Evolutionary conservation across 2,329 filamentous ascomycete species (phyloP).

Genomic region (Nakataea oryzae): DNA sequence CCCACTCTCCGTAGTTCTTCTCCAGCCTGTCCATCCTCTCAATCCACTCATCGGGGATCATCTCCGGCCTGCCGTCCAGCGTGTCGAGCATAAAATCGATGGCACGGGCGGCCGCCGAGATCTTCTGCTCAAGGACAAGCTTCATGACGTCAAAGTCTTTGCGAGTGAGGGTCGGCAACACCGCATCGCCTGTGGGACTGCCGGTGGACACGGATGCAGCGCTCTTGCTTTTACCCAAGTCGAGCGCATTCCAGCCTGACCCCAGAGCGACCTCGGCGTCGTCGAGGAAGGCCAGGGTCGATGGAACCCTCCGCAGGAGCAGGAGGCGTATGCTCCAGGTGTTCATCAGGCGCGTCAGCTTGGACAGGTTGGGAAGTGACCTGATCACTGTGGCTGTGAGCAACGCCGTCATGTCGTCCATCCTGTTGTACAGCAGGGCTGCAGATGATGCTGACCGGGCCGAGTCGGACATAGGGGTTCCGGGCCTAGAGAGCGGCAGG

Average conservation of each 20-base stretch:
- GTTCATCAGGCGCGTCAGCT: conserved; percentile 60
- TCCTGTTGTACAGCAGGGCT: conserved; percentile 44
- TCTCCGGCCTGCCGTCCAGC: conserved; percentile 75
- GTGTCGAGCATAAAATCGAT: conserved; percentile 81
- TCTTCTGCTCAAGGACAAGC: conserved; percentile 53
- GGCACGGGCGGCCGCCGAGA: conserved; percentile 58
- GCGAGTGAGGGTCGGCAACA: conserved; percentile 21
- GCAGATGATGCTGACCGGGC: conserved; percentile 27
- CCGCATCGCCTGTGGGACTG: background rate
- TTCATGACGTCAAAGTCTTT: conserved; percentile 49
- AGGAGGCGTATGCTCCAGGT: conserved; percentile 69
- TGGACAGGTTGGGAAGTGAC: conserved; percentile 70
- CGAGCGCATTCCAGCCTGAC: conserved; percentile 47
- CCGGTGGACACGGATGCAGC: background rate
- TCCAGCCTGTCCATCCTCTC: conserved; percentile 78
- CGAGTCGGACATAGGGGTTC: conserved; percentile 35
- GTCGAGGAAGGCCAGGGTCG: conserved; percentile 54
- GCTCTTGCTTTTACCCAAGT: background rate
- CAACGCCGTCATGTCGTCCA: conserved; percentile 85
- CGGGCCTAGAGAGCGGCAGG: conserved; percentile 44
- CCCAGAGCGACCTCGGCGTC: conserved; percentile 55
- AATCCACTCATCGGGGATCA: conserved; percentile 77
- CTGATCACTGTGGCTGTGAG: conserved; percentile 89
- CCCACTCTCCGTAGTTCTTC: conserved; percentile 69
- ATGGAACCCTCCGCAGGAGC: conserved; percentile 64